Percentiles rank a stretch among this genome's conserved stretches.
phyloP scores from a whole-genome alignment of 108 stramenopile species.

The Skeletonema potamos region DNA sequence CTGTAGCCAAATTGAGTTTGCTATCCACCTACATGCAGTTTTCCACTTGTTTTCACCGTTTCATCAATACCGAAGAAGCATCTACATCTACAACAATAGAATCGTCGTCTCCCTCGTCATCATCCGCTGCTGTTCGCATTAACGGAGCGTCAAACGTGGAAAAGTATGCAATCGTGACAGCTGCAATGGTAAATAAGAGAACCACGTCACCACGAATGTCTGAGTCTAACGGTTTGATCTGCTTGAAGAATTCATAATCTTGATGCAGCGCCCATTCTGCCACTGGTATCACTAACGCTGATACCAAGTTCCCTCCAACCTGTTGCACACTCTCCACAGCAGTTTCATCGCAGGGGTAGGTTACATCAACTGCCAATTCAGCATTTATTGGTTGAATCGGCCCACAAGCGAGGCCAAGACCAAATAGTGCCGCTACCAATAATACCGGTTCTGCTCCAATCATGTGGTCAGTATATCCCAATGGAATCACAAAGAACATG shows the following conservation, averaged over 20 bases:
- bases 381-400: conserved; percentile 70
- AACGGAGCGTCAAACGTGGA: conserved; percentile 52
- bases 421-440: conserved; percentile 47
- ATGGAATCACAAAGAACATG: conserved; percentile 49
- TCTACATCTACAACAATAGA: background rate
- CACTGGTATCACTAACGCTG: conserved; percentile 55
- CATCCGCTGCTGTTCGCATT: conserved; percentile 47
- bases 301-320: conserved; percentile 56
- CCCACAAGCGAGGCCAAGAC: conserved; percentile 51
- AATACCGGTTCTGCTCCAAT: conserved; percentile 46
- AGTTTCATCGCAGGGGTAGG: conserved; percentile 65
- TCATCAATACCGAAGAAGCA: background rate
- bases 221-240: conserved; percentile 37
- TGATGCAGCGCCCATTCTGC: conserved; percentile 53
- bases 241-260: conserved; percentile 49
- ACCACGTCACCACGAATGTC: conserved; percentile 57
- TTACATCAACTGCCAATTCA: conserved; percentile 67
- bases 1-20: background rate
- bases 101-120: conserved; percentile 4
- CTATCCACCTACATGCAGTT: background rate
- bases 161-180: conserved; percentile 49
- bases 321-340: conserved; percentile 65
- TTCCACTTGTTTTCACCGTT: background rate
- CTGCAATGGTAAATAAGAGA: conserved; percentile 44
- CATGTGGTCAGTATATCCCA: conserved; percentile 59